Percentiles rank a stretch among this genome's conserved stretches.
Conservation (phyloP, 306 rosid species). For the Dalbergia cochinchinensis region DNA sequence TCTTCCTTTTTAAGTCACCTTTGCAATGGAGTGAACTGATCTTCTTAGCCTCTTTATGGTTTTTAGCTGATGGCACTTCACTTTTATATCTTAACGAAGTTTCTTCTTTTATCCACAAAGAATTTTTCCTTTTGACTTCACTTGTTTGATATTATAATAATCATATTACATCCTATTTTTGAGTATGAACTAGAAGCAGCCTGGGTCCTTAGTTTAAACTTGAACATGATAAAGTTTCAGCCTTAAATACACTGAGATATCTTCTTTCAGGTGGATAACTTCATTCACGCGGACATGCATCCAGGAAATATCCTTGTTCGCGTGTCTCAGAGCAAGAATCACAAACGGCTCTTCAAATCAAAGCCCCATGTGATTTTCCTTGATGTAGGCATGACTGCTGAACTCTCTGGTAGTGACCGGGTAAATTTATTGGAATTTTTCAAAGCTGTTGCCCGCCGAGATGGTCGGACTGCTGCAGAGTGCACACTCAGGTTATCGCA, state of each 20-base stretch:
- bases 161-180: neutral
- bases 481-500: slow-evolving; percentile 77
- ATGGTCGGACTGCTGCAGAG: slow-evolving; percentile 89
- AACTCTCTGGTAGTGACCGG: slow-evolving; percentile 79
- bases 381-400: slow-evolving; percentile 96
- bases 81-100: neutral
- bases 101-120: neutral
- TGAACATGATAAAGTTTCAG: slow-evolving; percentile 28
- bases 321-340: slow-evolving; percentile 60
- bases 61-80: slow-evolving; percentile 4
- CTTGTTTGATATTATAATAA: slow-evolving; percentile 13
- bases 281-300: slow-evolving; percentile 94
- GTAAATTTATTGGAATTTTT: slow-evolving; percentile 79
- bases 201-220: slow-evolving; percentile 14
- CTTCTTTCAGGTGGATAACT: slow-evolving; percentile 88
- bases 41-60: neutral
- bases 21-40: neutral
- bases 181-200: neutral
- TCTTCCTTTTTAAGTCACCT: neutral
- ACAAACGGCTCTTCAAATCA: slow-evolving; percentile 72
- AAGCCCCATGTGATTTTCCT: slow-evolving; percentile 92
- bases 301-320: slow-evolving; percentile 95
- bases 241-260: slow-evolving; percentile 33
- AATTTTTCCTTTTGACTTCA: neutral
- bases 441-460: slow-evolving; percentile 86